phyloP scores from a whole-genome alignment of 768 basidiomycete genomes.

The Leccinum disarticulatum region DNA sequence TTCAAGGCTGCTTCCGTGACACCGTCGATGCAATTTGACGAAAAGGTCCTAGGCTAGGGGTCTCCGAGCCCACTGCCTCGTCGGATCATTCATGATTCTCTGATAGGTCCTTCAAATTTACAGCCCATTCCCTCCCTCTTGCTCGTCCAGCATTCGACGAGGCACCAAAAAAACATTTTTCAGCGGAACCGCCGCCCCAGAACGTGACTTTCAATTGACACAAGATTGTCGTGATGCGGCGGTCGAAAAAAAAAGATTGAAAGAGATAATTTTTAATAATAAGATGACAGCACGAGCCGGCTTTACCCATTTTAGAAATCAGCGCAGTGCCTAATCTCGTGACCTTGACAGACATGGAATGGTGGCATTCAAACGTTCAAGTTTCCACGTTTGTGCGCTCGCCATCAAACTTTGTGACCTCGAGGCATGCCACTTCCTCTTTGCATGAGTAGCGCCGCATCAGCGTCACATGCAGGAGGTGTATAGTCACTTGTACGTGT shows the following conservation, averaged over 20 bases:
- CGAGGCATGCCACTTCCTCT: constrained; percentile 22
- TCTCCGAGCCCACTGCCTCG: neutral
- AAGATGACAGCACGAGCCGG: constrained; percentile 7
- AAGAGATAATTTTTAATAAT: neutral
- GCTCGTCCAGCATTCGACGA: neutral
- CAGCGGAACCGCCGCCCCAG: constrained; percentile 29
- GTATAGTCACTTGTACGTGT: constrained; percentile 1
- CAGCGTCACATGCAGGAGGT: constrained; percentile 20
- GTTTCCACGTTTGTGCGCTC: constrained; percentile 3
- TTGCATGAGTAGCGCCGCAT: constrained; percentile 10
- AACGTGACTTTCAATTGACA: constrained; percentile 24
- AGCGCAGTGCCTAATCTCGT: constrained; percentile 10
- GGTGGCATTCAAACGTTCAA: neutral
- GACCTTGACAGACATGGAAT: constrained; percentile 11
- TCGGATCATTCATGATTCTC: constrained; percentile 15
- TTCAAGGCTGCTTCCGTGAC: constrained; percentile 2
- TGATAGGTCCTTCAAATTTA: neutral
- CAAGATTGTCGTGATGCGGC: constrained; percentile 9
- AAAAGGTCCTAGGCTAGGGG: neutral
- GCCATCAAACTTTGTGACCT: constrained; percentile 32
- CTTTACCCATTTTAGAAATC: constrained; percentile 8
- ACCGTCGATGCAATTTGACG: neutral
- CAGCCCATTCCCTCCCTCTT: neutral
- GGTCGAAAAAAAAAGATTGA: neutral
- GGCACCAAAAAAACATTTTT: neutral